These are phyloP conservation scores for Chaetomium strumarium DNA, from an alignment of 2,329 filamentous ascomycete species.

Conservation along the genomic window DNA sequence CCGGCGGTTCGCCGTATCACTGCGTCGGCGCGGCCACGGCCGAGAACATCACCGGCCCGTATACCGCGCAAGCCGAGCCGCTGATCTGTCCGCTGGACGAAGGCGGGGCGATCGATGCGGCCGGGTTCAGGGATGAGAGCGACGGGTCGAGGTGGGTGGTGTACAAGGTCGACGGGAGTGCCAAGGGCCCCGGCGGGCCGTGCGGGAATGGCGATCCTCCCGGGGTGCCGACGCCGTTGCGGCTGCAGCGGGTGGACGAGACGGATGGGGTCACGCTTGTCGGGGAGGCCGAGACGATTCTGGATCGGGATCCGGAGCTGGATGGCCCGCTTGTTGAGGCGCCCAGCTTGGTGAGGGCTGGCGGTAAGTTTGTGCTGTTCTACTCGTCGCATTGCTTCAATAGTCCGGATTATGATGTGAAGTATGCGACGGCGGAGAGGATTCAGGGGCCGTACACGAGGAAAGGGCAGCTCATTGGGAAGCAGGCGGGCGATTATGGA, in stretches of 20 bases:
- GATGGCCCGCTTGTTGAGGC: constrained; percentile 57
- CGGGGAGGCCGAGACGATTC: constrained; percentile 41
- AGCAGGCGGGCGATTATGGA: constrained; percentile 30
- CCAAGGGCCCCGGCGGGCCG: constrained; percentile 37
- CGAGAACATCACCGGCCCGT: constrained; percentile 44
- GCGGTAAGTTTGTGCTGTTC: constrained; percentile 49
- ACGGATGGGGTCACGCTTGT: constrained; percentile 47
- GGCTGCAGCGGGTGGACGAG: constrained; percentile 45
- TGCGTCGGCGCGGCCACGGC: constrained; percentile 54
- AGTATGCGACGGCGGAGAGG: constrained; percentile 46
- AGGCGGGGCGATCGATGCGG: constrained; percentile 58
- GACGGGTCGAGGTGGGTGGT: constrained; percentile 50
- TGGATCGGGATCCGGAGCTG: constrained; percentile 35
- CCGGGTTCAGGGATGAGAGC: constrained; percentile 51
- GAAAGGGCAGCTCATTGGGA: constrained; percentile 31
- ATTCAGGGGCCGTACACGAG: constrained; percentile 36
- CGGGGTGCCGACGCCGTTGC: constrained; percentile 46
- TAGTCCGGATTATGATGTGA: constrained; percentile 48
- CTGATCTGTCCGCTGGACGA: constrained; percentile 46
- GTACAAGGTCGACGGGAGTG: constrained; percentile 63
- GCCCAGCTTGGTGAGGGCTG: constrained; percentile 43
- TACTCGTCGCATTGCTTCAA: constrained; percentile 56
- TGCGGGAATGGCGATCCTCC: constrained; percentile 39
- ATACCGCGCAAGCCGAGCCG: constrained; percentile 39
- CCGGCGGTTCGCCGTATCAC: constrained; percentile 31